phyloP scores from a whole-genome alignment of 2,329 filamentous ascomycete genomes.

The Claviceps digitariae region DNA sequence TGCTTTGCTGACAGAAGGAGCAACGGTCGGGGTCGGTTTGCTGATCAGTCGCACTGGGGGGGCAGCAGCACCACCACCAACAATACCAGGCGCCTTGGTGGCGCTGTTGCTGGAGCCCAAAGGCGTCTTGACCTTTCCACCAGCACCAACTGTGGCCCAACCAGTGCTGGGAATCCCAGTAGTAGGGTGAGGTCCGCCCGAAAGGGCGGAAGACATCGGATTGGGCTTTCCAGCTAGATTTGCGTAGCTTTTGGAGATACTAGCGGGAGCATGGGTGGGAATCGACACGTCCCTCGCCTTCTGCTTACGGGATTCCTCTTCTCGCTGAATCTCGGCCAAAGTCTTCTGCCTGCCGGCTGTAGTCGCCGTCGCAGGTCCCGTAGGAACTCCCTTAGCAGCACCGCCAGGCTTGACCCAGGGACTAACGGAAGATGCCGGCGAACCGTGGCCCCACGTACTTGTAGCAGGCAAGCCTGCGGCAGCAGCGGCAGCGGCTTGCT shows the following conservation, averaged over 20 bases:
- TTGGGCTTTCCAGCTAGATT: conserved; percentile 74
- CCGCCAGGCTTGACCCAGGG: conserved; percentile 55
- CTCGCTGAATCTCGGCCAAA: conserved; percentile 87
- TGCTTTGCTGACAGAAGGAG: conserved; percentile 25
- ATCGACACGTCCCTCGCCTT: conserved; percentile 42
- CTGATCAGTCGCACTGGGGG: conserved; percentile 35
- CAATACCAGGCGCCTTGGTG: conserved; percentile 27
- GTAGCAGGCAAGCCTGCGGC: conserved; percentile 71
- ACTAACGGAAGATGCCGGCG: conserved; percentile 51
- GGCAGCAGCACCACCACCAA: conserved; percentile 16
- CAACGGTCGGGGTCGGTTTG: conserved; percentile 32
- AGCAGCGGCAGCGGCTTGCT: conserved; percentile 32
- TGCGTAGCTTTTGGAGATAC: conserved; percentile 75
- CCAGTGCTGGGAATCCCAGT: conserved; percentile 29
- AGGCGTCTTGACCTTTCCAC: conserved; percentile 78
- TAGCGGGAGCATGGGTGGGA: conserved; percentile 33
- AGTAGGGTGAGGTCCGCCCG: conserved; percentile 19
- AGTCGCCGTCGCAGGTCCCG: conserved; percentile 11
- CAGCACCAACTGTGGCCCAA: conserved; percentile 91
- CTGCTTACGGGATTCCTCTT: conserved; percentile 73
- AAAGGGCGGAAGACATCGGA: conserved; percentile 6
- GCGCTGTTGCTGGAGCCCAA: conserved; percentile 30
- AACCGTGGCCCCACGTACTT: conserved; percentile 77
- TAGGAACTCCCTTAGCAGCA: conserved; percentile 25
- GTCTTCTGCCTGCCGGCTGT: conserved; percentile 59